A percentile compares a stretch with the other conserved stretches of the same genome.
phyloP scores from a whole-genome alignment of 768 basidiomycete species.

The Arthromyces matolae region DNA sequence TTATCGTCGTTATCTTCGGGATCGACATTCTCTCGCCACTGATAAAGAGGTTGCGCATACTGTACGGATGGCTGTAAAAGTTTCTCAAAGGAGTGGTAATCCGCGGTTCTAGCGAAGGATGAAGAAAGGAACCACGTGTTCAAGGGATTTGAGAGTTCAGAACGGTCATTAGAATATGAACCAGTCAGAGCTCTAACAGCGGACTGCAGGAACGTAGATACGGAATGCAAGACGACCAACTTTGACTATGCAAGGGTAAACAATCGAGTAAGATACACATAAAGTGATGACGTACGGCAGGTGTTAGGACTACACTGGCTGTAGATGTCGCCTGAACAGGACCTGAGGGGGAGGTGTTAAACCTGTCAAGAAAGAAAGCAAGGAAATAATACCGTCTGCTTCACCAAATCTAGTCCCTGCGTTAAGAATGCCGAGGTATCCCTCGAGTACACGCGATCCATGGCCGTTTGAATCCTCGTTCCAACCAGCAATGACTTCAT shows the following conservation, averaged over 20 bases:
- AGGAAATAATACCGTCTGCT: conserved; percentile 40
- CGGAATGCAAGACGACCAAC: conserved; percentile 68
- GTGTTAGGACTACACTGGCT: conserved; percentile 61
- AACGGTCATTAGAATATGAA: conserved; percentile 2
- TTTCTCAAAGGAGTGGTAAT: conserved; percentile 52
- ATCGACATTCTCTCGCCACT: conserved; percentile 35
- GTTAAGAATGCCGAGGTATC: conserved; percentile 76
- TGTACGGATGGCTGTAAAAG: conserved; percentile 31
- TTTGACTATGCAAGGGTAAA: conserved; percentile 56
- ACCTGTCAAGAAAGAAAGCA: neutral
- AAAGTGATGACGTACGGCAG: conserved; percentile 45
- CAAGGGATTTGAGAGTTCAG: conserved; percentile 15
- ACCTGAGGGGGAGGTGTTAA: conserved; percentile 22
- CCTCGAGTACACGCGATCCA: conserved; percentile 66
- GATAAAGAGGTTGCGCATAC: conserved; percentile 8
- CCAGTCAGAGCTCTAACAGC: conserved; percentile 33
- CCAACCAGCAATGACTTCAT: conserved; percentile 67
- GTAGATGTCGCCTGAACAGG: conserved; percentile 52
- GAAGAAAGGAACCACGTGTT: conserved; percentile 64
- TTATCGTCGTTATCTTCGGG: conserved; percentile 33
- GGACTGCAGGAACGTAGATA: conserved; percentile 60
- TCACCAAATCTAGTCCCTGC: conserved; percentile 62
- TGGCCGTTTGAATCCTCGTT: conserved; percentile 45
- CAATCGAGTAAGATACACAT: neutral
- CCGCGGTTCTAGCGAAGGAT: conserved; percentile 50